Base-by-base conservation (phyloP, 164 flowering plant genomes). In the Cinnamomum micranthum region DNA sequence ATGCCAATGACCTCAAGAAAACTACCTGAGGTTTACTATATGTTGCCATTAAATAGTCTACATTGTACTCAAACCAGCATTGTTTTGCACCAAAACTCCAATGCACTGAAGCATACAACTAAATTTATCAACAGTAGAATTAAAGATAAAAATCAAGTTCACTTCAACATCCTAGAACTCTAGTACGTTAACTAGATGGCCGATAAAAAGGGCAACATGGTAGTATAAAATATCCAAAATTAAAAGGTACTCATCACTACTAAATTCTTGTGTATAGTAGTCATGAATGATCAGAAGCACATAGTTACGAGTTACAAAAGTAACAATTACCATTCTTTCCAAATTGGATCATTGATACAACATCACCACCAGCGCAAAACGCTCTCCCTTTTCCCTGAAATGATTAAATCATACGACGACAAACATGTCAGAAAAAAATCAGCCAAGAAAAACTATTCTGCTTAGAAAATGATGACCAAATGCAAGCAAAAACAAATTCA, bases 351-450 rank as follows among this genome's bases (percentile, higher is more conserved):
- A 71, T 65, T 13, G 79, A 55, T 50, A 71, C 71, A 77, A 72
- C 79, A 66, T 77, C 79, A 17, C 79, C 79, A 72, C 79, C 79
- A 35, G 79, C 74, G 72, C 75, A 77, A 67, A 77, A 77, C 11
- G 92, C 89, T 79, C 91, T 86, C 74, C 96, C 96, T 72, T 82
- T 81, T 4, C 92, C 93, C 93, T 91, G 70, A 6, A 69, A 72
- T 3, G 10, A 64, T 24, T 10, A 20, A 28, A 27, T 23, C 33
- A 10, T 58, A 27, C 27, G 4, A 50, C 24, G 20, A 47, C 3
- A 62, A 15, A 50, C 63, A 66, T 65, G 50, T 11, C 68, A 71
- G 17, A 51, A 13, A 33, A 23, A 52, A 24, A n/a, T 41, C 22
- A 68, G 50, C 19, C 20, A 66, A 28, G 35, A 33, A 58, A 58